phyloP scores from a whole-genome alignment of 2,329 filamentous ascomycete genomes.

The Colletotrichum abscissum region DNA sequence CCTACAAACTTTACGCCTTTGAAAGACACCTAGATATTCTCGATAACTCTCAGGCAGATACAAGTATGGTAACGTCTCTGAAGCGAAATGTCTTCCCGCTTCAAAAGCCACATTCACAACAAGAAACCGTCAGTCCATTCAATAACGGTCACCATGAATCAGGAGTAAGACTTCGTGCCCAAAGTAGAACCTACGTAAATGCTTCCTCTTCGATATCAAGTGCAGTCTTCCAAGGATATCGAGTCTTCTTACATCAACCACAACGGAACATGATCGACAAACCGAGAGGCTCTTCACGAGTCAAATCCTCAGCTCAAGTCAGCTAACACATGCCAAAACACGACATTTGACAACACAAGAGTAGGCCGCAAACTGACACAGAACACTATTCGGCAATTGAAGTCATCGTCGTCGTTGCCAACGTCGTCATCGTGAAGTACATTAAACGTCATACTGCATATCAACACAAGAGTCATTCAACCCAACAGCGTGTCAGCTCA shows the following conservation, averaged over 20 bases:
- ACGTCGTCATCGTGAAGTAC: background rate
- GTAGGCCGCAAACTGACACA: background rate
- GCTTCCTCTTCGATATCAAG: background rate
- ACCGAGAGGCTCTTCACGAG: background rate
- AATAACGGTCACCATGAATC: background rate
- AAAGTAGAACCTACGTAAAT: background rate
- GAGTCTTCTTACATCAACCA: background rate
- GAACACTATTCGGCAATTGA: background rate
- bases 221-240: background rate
- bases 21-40: too few species aligned
- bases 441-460: background rate
- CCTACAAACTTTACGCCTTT: too few species aligned
- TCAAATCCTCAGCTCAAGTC: background rate
- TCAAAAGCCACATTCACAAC: background rate
- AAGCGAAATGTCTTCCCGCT: background rate
- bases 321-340: background rate
- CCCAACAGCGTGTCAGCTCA: background rate
- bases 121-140: background rate
- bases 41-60: background rate
- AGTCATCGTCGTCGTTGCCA: background rate
- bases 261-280: slow-evolving; percentile 3
- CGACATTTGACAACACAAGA: background rate
- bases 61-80: background rate
- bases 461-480: background rate
- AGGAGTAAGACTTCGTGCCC: background rate